These are phyloP conservation scores for Pyrus betulifolia DNA, from an alignment of 306 rosid species.

Conservation along the genomic window DNA sequence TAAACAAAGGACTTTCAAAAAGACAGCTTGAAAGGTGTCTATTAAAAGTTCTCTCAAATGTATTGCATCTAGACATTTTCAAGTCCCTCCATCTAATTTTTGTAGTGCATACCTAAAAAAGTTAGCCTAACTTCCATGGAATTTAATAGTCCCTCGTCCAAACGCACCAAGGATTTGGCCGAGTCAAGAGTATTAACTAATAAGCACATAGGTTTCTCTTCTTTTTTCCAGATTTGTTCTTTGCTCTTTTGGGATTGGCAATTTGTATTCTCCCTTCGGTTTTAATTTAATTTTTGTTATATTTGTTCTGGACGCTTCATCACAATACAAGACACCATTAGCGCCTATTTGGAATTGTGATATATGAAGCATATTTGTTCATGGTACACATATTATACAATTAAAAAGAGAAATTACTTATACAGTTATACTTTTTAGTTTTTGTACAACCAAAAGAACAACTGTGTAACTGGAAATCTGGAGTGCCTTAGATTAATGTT, in stretches of 20 bases:
- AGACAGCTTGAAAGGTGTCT: not conserved
- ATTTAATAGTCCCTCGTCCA: no score
- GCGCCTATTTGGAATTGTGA: not conserved
- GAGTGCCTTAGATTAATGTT: not conserved
- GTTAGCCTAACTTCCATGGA: no score
- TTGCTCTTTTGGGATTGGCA: not conserved
- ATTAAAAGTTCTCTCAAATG: not conserved
- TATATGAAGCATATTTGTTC: not conserved
- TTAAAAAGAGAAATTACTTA: not conserved
- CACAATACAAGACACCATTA: not conserved
- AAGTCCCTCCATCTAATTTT: not conserved
- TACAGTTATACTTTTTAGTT: not conserved
- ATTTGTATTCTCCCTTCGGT: not conserved
- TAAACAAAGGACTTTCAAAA: not conserved
- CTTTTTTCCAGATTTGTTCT: not conserved
- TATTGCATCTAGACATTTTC: not conserved
- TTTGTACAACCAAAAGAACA: not conserved
- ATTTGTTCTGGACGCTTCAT: no score
- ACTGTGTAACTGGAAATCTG: not conserved
- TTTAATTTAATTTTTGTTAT: no score
- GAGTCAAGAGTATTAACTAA: no score
- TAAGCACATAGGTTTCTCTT: not conserved
- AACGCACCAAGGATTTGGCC: no score
- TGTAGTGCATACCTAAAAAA: not conserved
- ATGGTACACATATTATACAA: not conserved